Evolutionary conservation across 2,329 filamentous ascomycete species (phyloP).

Genomic region (Diaporthe citri): DNA sequence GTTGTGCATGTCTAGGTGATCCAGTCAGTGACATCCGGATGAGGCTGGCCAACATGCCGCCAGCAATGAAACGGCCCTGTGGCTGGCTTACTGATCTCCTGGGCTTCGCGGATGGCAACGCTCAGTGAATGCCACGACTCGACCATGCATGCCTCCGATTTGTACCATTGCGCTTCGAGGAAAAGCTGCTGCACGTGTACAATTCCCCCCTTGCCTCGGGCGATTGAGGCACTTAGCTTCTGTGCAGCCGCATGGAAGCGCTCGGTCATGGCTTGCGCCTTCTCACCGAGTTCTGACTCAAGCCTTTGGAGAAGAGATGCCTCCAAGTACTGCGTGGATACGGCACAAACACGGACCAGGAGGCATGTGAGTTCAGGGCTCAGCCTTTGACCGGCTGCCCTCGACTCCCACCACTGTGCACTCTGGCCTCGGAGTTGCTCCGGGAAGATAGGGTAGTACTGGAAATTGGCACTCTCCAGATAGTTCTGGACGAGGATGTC

Average conservation of each 20-base stretch:
- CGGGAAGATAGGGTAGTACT: slow-evolving; percentile 60
- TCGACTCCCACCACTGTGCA: slow-evolving; percentile 58
- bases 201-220: slow-evolving; percentile 57
- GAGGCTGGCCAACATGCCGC: background rate
- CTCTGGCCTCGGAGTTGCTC: slow-evolving; percentile 59
- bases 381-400: slow-evolving; percentile 49
- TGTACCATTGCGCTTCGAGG: slow-evolving; percentile 59
- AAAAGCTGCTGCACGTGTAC: slow-evolving; percentile 64
- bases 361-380: slow-evolving; percentile 60
- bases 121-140: slow-evolving; percentile 62
- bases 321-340: slow-evolving; percentile 58
- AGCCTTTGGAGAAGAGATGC: slow-evolving; percentile 53
- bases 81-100: slow-evolving; percentile 56
- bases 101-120: slow-evolving; percentile 59
- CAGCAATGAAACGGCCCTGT: rapidly evolving
- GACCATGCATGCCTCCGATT: slow-evolving; percentile 59
- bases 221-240: slow-evolving; percentile 56
- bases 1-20: slow-evolving; percentile 36
- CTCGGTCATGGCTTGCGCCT: slow-evolving; percentile 53
- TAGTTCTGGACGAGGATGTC: slow-evolving; percentile 61
- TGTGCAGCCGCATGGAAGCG: slow-evolving; percentile 57
- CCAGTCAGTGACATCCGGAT: too few relatives aligned
- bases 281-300: slow-evolving; percentile 58
- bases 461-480: slow-evolving; percentile 57
- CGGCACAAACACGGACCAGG: slow-evolving; percentile 59